These are phyloP conservation scores for Apiospora phragmitis DNA, from an alignment of 2,329 filamentous ascomycete genomes.

Conservation along the genomic window DNA sequence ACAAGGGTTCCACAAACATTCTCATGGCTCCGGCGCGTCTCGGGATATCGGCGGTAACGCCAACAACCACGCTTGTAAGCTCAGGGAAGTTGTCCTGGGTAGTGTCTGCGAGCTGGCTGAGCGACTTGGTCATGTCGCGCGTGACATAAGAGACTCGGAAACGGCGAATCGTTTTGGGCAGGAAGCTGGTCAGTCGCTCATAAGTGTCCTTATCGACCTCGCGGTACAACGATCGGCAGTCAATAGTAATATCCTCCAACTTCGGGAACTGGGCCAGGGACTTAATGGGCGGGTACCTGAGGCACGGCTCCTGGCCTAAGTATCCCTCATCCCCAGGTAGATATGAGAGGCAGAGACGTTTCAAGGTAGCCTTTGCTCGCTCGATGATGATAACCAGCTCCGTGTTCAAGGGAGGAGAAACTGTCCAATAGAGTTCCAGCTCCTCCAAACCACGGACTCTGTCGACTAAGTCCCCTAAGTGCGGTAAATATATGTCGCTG, in stretches of 20 bases:
- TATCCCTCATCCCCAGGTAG: background rate
- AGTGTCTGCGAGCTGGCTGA: background rate
- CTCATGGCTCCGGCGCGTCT: accelerated
- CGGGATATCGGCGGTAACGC: background rate
- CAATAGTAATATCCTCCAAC: background rate
- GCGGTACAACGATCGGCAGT: background rate
- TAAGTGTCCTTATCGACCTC: background rate
- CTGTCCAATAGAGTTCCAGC: background rate
- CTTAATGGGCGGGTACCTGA: background rate
- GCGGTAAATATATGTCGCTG: background rate
- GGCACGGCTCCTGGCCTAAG: background rate
- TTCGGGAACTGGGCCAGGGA: background rate
- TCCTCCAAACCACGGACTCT: background rate
- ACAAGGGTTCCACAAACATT: background rate
- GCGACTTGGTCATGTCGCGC: background rate
- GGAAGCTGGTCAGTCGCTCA: background rate
- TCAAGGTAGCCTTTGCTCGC: background rate
- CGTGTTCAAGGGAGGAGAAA: background rate
- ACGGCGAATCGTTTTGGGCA: background rate
- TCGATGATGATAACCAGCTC: background rate
- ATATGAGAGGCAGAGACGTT: background rate
- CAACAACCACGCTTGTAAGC: background rate
- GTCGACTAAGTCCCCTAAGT: background rate
- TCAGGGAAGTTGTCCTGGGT: background rate
- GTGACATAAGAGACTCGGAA: background rate